A percentile compares a stretch with the other conserved stretches of the same genome.
These are phyloP conservation scores for Chytridiales sp. DNA, from an alignment of 371 early-diverging fungal species.

Conservation along the genomic window DNA sequence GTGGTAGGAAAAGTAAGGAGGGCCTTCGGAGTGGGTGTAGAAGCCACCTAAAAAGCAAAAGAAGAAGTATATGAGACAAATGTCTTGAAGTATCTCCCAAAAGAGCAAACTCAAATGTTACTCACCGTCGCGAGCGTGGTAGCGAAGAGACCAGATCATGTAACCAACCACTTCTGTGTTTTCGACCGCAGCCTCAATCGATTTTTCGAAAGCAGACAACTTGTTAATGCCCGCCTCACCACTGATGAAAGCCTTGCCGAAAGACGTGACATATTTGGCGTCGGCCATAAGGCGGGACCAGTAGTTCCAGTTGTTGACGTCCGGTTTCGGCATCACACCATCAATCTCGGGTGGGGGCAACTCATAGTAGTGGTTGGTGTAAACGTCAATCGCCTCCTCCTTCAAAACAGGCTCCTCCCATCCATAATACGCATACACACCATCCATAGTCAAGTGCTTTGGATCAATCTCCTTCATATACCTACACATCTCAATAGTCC, in stretches of 20 bases:
- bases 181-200: background rate
- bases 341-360: background rate
- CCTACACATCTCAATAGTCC: slow-evolving; percentile 38
- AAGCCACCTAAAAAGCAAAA: no score
- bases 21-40: slow-evolving; percentile 38
- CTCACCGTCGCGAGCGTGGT: slow-evolving; percentile 30
- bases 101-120: slow-evolving; percentile 33
- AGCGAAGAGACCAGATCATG: slow-evolving; percentile 42
- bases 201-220: background rate
- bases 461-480: slow-evolving; percentile 34
- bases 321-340: no score
- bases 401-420: slow-evolving; percentile 30
- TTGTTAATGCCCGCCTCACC: slow-evolving; percentile 37
- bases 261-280: background rate
- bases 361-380: slow-evolving; percentile 44
- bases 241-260: slow-evolving; percentile 35
- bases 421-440: slow-evolving; percentile 28
- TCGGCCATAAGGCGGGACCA: background rate
- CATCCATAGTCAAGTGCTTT: slow-evolving; percentile 46
- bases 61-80: no score
- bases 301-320: background rate
- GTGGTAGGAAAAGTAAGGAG: slow-evolving; percentile 40
- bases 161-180: slow-evolving; percentile 36
- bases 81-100: slow-evolving; percentile 30
- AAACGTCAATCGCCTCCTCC: slow-evolving; percentile 34